Base-by-base conservation (phyloP, 1,139 yeast genomes). In the Suhomyces chickasaworum region DNA sequence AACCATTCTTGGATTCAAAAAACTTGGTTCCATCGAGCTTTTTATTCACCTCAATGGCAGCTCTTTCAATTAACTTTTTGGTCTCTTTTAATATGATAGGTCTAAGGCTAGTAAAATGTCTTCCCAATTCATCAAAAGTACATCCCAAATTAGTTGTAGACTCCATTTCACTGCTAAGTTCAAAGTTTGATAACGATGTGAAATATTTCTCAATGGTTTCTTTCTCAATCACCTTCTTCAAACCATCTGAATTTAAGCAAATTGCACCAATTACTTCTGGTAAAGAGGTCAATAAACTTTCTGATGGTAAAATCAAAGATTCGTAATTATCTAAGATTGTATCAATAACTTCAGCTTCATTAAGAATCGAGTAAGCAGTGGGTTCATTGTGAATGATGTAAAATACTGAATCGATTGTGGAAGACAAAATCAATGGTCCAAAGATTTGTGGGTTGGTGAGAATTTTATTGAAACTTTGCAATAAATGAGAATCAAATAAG, bases 311-410 rank as follows among this genome's bases (percentile, higher is more conserved):
- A 53, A 83, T 69, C 51, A 83, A 72, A 29, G 63, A 53, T 36
- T 68, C 67, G 67, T 86, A 81, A 55, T 80, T 72, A 47, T 78
- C 76, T 42, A 90, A 63, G 33, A 90, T 75, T 1, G 81, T 70
- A 44, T 86, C 87, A 34, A 90, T 80, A 1, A 89, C 81, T 1
- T 82, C 80, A 0, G 95, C 87, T 62, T 91, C 98, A 42, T 81
- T 83, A 56, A 91, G 75, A 41, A 91, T 86, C 2, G 89, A 78
- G 59, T 79, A 90, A 3, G 96, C 89, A 0, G 97, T 89, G 3
- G 98, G 97, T 58, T 91, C 98, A 54, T 87, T 88, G 60, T 91
- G 95, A 40, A 91, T 82, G 53, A 90, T 88, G 29, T 80, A 80
- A 39, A 86, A 80, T 20, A 90, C 77, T 17, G 86, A 80, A 53